Base-by-base conservation (phyloP, 2,329 filamentous ascomycete genomes). In the Ophiocordyceps unilateralis region DNA sequence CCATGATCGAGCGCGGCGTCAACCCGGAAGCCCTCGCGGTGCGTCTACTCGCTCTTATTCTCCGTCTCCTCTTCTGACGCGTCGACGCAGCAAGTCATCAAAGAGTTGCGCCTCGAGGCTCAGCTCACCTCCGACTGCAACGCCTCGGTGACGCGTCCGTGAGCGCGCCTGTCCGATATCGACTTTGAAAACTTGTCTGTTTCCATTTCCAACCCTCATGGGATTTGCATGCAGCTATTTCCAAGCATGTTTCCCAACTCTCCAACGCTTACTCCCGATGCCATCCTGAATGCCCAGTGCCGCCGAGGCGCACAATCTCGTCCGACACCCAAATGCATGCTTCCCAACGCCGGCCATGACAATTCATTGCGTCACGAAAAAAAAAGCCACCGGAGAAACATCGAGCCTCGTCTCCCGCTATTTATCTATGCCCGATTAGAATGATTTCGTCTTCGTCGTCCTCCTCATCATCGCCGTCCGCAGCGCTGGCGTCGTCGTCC, bases 11-110 rank as follows among this genome's bases (percentile, higher is more conserved):
- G 63, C 94, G 94, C 56, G 91, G 91, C 14, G 86, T 96, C 24
- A 94, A 94, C 57, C 91, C 91, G 0, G 89, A 96, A 59, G 91
- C 89, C 1, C 68, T 98, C 26, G 88, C 89, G 21, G 91, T 96
- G 72, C 56, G 85, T 50, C 3, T 5, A 11, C 20, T 24, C 9
- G 5, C 10, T 5, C 8, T 14, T n/a, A 2, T 2, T 17, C 34
- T 14, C 30, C 14, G n/a, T 15, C 15, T 50, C 3, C 11, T 15
- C 28, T 28, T 5, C 36, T 14, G 21, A 24, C 42, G 28, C 7
- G 19, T 7, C 12, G 4, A 2, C 30, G 26, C 38, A 79, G 75
- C 67, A 67, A 53, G 72, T 77, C 34, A 67, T 79, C 44, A 74
- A 75, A 53, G 74, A 76, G 51, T 59, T 79, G 43, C 65, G 74